Evolutionary conservation across 2,329 filamentous ascomycete genomes (phyloP), one percentile per base, ranked within the genome.

Genomic region (Diaporthe sp.): DNA sequence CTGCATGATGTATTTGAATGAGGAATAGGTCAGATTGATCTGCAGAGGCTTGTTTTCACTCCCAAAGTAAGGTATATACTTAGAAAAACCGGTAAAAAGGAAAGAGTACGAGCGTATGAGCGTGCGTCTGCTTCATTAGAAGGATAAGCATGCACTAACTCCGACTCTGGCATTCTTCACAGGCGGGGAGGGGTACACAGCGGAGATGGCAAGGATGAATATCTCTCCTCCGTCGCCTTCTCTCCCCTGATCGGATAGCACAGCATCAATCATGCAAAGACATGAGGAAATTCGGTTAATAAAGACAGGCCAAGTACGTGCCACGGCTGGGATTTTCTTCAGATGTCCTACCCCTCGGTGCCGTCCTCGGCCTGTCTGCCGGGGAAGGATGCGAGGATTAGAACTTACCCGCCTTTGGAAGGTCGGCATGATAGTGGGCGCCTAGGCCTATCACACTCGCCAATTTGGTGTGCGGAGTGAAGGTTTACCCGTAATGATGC

Each of bases 401-500:
- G 49, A 25, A 31, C 65, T 70, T 70, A 22, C 49, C 58, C 65
- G 25, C 34, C 49, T 70, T 70, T 55, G 65, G 65, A 55, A 55
- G 65, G 65, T 70, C 65, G 42, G 13, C 22, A 53, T 13, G 46
- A 4, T 28, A 39, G 7, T 17, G n/a, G 62, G 49, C 65, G 61
- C 7, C 39, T 53, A 13, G 7, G 34, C 49, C 34, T 70, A 42
- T 55, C 46, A 28, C 5, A 39, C 34, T 19, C 28, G 22, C 13
- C 8, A 55, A 53, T 39, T 42, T 31, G 19, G 28, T 9, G 34
- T 31, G 49, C 65, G 65, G 65, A 70, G 65, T 55, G 65, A 70
- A 55, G 65, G 65, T 70, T 70, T 53, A 70, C 49, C 65, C 65
- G 65, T 37, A 37, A 39, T 39, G 28, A 53, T 53, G 31, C 44